Conservation (phyloP, 2,329 filamentous ascomycete genomes). For the Amesomyces nigricolor region DNA sequence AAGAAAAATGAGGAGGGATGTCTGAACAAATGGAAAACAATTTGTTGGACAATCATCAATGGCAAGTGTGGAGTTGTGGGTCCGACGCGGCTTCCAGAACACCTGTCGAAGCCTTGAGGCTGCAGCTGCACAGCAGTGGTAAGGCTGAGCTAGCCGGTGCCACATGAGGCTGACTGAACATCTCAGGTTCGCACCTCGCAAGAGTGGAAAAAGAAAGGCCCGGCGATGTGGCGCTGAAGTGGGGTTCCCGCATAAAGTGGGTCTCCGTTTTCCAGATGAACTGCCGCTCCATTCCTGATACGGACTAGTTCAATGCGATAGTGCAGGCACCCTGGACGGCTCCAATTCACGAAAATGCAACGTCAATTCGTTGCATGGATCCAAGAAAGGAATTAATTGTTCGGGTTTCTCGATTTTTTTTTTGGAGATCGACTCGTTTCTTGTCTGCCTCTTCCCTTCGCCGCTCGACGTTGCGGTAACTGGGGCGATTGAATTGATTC, state of each 20-base stretch:
- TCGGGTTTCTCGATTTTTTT: no score
- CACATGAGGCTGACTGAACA: slow-evolving; percentile 18
- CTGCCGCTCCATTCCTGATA: not conserved
- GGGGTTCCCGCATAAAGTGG: not conserved
- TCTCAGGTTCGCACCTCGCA: not conserved
- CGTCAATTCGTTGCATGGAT: no score
- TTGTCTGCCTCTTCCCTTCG: no score
- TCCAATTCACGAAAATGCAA: no score
- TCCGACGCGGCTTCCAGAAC: slow-evolving; percentile 22
- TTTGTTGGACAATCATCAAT: not conserved
- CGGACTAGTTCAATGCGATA: no score
- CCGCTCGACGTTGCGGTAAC: no score
- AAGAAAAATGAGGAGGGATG: not conserved
- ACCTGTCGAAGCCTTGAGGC: slow-evolving; percentile 14
- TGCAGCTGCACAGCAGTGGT: slow-evolving; percentile 23
- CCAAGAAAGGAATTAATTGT: no score
- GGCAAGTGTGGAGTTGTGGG: slow-evolving; percentile 1
- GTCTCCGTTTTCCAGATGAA: not conserved
- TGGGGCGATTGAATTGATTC: no score
- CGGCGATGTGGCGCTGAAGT: slow-evolving; percentile 3
- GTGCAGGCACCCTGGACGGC: no score
- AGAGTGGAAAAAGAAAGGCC: not conserved
- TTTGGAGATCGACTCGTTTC: no score
- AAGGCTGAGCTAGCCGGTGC: slow-evolving; percentile 22
- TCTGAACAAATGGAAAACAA: not conserved